Percentiles rank a stretch among this genome's conserved stretches.
Evolutionary conservation across 2,329 filamentous ascomycete genomes (phyloP).

Genomic region (Penicillium sp.): DNA sequence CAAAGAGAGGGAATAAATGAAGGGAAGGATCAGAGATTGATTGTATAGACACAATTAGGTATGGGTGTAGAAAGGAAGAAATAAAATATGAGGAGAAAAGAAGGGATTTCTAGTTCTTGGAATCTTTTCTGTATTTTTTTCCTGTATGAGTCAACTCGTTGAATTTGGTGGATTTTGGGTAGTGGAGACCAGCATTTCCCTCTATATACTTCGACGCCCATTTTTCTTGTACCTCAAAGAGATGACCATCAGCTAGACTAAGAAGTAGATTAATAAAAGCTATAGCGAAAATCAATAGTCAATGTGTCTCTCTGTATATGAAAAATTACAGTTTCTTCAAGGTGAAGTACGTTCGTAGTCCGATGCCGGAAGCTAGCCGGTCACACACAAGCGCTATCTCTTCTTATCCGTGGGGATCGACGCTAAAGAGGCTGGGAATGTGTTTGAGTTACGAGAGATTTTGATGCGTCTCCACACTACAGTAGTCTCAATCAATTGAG

Average conservation of each 20-base stretch:
- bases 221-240: background rate
- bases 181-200: background rate
- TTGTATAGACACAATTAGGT: constrained; percentile 4
- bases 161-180: background rate
- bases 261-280: background rate
- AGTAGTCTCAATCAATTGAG: too few species aligned
- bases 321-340: too few species aligned
- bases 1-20: constrained; percentile 7
- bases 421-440: background rate
- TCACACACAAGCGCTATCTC: background rate
- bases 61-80: background rate
- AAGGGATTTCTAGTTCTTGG: background rate
- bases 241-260: background rate
- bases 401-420: constrained; percentile 5
- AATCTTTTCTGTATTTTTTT: background rate
- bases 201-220: background rate
- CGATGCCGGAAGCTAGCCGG: constrained; percentile 6
- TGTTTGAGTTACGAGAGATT: constrained; percentile 1
- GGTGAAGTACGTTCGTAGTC: background rate
- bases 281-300: too few species aligned
- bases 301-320: too few species aligned
- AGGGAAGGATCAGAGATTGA: constrained; percentile 1
- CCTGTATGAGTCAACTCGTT: constrained; percentile 31
- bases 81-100: background rate
- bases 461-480: background rate